These are phyloP conservation scores for Pestalotiopsis sp. DNA, from an alignment of 2,329 filamentous ascomycete genomes.

Conservation along the genomic window DNA sequence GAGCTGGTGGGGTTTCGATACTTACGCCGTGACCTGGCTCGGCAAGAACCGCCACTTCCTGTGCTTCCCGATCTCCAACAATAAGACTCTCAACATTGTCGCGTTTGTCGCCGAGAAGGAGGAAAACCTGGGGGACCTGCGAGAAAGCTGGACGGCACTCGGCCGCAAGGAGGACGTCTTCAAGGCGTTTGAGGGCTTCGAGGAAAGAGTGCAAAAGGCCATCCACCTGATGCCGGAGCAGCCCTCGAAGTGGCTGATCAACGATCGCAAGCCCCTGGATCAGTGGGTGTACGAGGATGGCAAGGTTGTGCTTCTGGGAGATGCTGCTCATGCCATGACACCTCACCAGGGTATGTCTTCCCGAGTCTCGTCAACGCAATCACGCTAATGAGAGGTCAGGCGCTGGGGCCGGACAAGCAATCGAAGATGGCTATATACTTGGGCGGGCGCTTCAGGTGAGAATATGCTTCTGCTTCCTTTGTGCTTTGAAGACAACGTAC, in stretches of 20 bases:
- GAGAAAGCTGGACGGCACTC: slow-evolving; percentile 37
- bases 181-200: slow-evolving; percentile 5
- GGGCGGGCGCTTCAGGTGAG: slow-evolving; percentile 29
- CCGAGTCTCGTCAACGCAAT: not conserved
- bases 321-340: slow-evolving; percentile 52
- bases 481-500: not conserved
- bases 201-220: slow-evolving; percentile 4
- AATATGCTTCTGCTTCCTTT: slow-evolving; percentile 13
- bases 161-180: slow-evolving; percentile 22
- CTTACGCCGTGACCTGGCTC: slow-evolving; percentile 32
- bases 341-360: slow-evolving; percentile 29
- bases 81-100: slow-evolving; percentile 38
- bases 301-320: slow-evolving; percentile 45
- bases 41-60: slow-evolving; percentile 39
- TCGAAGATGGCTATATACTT: slow-evolving; percentile 39
- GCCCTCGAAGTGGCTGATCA: slow-evolving; percentile 6
- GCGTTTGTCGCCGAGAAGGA: slow-evolving; percentile 35
- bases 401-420: slow-evolving; percentile 46
- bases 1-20: slow-evolving; percentile 29
- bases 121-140: slow-evolving; percentile 32
- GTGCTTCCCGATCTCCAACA: slow-evolving; percentile 36
- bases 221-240: slow-evolving; percentile 8
- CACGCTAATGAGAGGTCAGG: slow-evolving; percentile 29
- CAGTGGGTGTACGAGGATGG: slow-evolving; percentile 22
- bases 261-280: slow-evolving; percentile 5